These are phyloP conservation scores for Plenodomus lindquistii DNA, from an alignment of 2,329 filamentous ascomycete genomes.

Conservation along the genomic window DNA sequence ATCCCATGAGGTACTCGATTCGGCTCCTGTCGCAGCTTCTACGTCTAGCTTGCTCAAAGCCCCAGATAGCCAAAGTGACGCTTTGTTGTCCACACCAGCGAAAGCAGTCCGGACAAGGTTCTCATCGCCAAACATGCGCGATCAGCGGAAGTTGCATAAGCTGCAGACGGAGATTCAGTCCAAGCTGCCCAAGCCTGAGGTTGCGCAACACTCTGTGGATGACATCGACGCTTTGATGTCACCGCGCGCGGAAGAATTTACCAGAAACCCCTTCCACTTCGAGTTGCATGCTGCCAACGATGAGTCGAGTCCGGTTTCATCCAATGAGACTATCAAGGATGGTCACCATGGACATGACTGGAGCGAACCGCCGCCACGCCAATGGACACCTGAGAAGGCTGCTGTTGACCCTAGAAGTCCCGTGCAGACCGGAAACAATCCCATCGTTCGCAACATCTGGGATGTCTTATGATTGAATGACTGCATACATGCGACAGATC, in stretches of 20 bases:
- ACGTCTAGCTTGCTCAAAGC: slow-evolving; percentile 11
- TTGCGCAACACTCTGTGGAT: slow-evolving; percentile 36
- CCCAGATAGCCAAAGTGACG: slow-evolving; percentile 18
- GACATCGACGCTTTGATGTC: slow-evolving; percentile 65
- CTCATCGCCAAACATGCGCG: slow-evolving; percentile 45
- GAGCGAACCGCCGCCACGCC: slow-evolving; percentile 28
- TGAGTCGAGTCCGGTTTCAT: slow-evolving; percentile 36
- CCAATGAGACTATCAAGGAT: slow-evolving; percentile 38
- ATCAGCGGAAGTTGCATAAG: slow-evolving; percentile 44
- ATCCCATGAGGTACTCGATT: slow-evolving; percentile 12
- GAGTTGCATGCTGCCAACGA: slow-evolving; percentile 30
- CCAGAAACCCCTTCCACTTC: slow-evolving; percentile 53
- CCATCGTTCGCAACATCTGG: slow-evolving; percentile 77
- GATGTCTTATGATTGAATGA: slow-evolving; percentile 65
- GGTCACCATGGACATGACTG: slow-evolving; percentile 31
- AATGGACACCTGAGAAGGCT: slow-evolving; percentile 58
- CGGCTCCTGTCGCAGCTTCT: slow-evolving; percentile 8
- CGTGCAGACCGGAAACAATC: slow-evolving; percentile 72
- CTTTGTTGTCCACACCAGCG: slow-evolving; percentile 36
- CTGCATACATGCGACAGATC: neutral
- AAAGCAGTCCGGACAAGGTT: slow-evolving; percentile 42
- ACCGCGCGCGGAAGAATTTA: slow-evolving; percentile 73
- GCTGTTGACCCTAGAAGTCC: slow-evolving; percentile 74
- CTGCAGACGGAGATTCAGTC: slow-evolving; percentile 47
- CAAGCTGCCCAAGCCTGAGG: slow-evolving; percentile 34